Evolutionary conservation across 2,329 filamentous ascomycete genomes (phyloP).

Genomic region (Zymoseptoria brevis): DNA sequence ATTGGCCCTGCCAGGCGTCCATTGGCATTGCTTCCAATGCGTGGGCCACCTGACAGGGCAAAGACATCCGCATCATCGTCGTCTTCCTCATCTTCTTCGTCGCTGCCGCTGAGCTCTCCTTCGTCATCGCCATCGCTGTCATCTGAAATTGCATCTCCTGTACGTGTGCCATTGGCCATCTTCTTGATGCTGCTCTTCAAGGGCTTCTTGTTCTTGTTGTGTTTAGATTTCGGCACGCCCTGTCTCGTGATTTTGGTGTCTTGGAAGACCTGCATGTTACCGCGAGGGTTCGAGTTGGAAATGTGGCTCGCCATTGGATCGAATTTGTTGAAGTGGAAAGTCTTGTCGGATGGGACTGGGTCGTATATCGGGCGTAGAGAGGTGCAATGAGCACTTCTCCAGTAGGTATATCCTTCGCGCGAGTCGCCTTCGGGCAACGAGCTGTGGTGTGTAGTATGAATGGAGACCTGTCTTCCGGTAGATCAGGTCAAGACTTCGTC

Average conservation of each 20-base stretch:
- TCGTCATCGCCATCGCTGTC: constrained; percentile 19
- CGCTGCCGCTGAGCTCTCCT: constrained; percentile 14
- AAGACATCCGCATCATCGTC: constrained; percentile 22
- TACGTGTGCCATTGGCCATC: constrained; percentile 5
- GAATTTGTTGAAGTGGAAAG: not conserved
- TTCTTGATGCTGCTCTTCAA: constrained; percentile 12
- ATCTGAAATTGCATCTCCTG: constrained; percentile 15
- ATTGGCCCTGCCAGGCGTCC: constrained; percentile 25
- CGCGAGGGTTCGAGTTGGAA: not conserved
- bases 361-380: not conserved
- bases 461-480: constrained; percentile 9
- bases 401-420: constrained; percentile 5
- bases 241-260: constrained; percentile 11
- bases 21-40: constrained; percentile 10
- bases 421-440: constrained; percentile 24
- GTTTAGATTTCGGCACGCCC: constrained; percentile 5
- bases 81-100: constrained; percentile 15
- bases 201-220: constrained; percentile 3
- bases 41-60: constrained; percentile 26
- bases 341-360: not conserved
- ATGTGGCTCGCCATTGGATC: constrained; percentile 8
- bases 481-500: constrained; percentile 22
- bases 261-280: constrained; percentile 10
- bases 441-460: constrained; percentile 15
- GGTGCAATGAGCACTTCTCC: not conserved